Evolutionary conservation across 1,139 yeast genomes (phyloP).

Genomic region (Dujonia santamariae): DNA sequence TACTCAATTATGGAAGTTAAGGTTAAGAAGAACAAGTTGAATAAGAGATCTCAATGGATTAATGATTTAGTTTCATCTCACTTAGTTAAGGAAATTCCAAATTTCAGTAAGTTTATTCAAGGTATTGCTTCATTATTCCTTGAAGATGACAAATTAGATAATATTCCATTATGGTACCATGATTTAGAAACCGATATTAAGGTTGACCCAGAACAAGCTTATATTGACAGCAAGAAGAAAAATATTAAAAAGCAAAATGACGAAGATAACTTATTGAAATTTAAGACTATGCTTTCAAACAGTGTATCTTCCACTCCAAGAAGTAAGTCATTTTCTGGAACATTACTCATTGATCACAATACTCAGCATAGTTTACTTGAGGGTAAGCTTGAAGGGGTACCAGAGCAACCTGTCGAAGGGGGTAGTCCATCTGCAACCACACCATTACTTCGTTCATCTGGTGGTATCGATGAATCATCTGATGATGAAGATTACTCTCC

Average conservation of each 20-base stretch:
- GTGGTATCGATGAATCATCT: constrained; percentile 23
- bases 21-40: constrained; percentile 49
- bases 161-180: constrained; percentile 92
- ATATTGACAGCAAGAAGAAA: constrained; percentile 50
- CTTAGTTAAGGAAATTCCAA: constrained; percentile 86
- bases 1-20: constrained; percentile 90
- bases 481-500: constrained; percentile 21
- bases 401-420: too few relatives aligned
- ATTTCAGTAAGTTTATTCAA: constrained; percentile 85
- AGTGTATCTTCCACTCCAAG: constrained; percentile 31
- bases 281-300: constrained; percentile 40
- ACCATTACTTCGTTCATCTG: background rate
- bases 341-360: constrained; percentile 19
- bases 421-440: background rate
- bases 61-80: constrained; percentile 82
- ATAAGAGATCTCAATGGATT: constrained; percentile 66
- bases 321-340: constrained; percentile 42
- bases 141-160: constrained; percentile 87
- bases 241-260: constrained; percentile 40
- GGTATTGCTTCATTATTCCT: constrained; percentile 85
- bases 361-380: constrained; percentile 11
- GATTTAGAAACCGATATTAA: constrained; percentile 80
- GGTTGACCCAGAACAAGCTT: constrained; percentile 72
- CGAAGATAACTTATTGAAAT: constrained; percentile 45
- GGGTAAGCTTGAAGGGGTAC: constrained; percentile 8